A percentile compares a stretch with the other conserved stretches of the same genome.
These are phyloP conservation scores for Ophiocordyceps sinensis DNA, from an alignment of 2,329 filamentous ascomycete species.

Conservation along the genomic window DNA sequence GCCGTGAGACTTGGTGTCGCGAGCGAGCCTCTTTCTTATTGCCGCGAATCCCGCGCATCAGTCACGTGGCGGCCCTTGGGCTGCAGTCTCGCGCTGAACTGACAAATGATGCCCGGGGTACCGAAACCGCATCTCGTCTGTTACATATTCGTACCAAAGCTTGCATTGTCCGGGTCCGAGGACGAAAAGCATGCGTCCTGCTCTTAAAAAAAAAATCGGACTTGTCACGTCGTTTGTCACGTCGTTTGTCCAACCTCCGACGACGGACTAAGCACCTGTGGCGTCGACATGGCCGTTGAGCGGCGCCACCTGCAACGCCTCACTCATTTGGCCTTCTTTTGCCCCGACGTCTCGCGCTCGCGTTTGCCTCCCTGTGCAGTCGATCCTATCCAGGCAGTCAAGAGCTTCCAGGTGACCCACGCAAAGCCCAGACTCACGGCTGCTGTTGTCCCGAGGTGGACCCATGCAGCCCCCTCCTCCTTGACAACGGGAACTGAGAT, in stretches of 20 bases:
- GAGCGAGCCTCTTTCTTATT: slow-evolving; percentile 1
- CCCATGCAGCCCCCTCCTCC: slow-evolving; percentile 30
- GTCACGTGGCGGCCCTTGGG: slow-evolving; percentile 3
- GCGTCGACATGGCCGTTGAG: no score
- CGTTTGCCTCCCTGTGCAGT: slow-evolving; percentile 1
- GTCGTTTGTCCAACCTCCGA: no score
- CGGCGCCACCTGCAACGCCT: not conserved
- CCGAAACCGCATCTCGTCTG: no score
- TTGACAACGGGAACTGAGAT: slow-evolving; percentile 54
- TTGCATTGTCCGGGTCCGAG: no score
- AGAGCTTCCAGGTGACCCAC: slow-evolving; percentile 54
- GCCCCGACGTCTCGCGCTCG: slow-evolving; percentile 5
- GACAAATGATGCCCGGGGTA: no score
- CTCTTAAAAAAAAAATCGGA: no score
- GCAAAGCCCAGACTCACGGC: slow-evolving; percentile 49
- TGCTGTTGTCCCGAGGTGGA: slow-evolving; percentile 40
- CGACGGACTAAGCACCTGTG: no score
- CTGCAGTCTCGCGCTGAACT: not conserved
- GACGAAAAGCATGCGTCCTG: no score
- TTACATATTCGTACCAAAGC: no score
- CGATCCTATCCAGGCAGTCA: slow-evolving; percentile 4
- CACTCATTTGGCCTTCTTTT: slow-evolving; percentile 11
- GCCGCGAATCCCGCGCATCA: slow-evolving; percentile 4
- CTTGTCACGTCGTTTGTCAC: no score
- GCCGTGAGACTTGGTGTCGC: not conserved